Evolutionary conservation across 257 asterid genomes (phyloP), one percentile per base, ranked within the genome.

Genomic region (Solanum ossicruentum): DNA sequence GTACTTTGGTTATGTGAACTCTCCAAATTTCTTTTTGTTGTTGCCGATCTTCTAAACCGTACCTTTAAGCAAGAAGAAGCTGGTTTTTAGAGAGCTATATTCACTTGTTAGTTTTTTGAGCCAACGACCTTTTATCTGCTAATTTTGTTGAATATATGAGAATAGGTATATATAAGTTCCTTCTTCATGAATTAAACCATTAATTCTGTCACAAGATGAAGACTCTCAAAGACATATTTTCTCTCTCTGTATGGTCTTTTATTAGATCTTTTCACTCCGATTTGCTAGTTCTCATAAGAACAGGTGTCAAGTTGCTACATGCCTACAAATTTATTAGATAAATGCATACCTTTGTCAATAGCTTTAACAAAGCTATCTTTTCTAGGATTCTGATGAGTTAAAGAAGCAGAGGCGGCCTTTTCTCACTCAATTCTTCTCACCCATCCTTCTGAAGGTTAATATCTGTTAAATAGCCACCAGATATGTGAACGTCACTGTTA

Each of bases 381-480:
- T 85, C 63, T 90, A 96, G 99, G 97, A 84, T 87, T 92, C 91
- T 71, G 97, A 95, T 83, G 91, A 92, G 72, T 88, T 86, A 88
- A 97, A 97, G 88, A 97, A 95, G 94, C 89, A 90, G 87, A 89
- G 87, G 26, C 92, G 92, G 57, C 98, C 98, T n/a, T 55, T 94
- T 88, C 93, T 95, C 84, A 55, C 96, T 87, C 95, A 92, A 73
- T 92, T 97, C 94, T 95, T 97, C 86, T 97, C 98, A 1, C 99
- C 98, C 52, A 95, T 97, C 90, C 87, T 97, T 86, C 91, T 97
- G 61, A 94, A 97, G 98, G 98, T 97, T 77, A 36, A 77, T 20
- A 13, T 70, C 87, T 47, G 70, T 84, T 82, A 51, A 58, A 82
- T 86, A 69, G 20, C 77, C 11, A 12, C 47, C 69, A 81, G 79